Base-by-base conservation (phyloP, 805 yeast genomes). In the Yamadazyma scolyti region DNA sequence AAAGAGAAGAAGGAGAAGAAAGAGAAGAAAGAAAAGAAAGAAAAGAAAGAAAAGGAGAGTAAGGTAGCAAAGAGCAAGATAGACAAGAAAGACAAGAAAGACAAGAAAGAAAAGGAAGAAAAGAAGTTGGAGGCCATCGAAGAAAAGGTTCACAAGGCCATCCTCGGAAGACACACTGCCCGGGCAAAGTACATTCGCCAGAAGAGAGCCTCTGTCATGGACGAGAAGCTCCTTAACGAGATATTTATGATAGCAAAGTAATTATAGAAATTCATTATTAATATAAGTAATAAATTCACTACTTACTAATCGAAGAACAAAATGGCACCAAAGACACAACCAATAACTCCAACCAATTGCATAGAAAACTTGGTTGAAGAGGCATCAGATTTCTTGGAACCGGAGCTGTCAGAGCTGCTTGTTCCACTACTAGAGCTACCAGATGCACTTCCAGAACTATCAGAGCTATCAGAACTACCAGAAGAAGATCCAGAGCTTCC, bases 191-290 rank as follows among this genome's bases (percentile, higher is more conserved):
- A 87, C 81, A 89, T 90, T 33, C 81, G 73, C 43, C 95, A 88
- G 55, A 90, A 90, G 54, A 73, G 93, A 47, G 93, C 95, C 8
- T 90, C 97, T 1, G 87, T 89, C 0, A 75, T 82, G 79, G 97
- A 90, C 53, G 73, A 82, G 2, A 79, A 86, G 54, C 88, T 96
- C 9, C 69, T 90, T 40, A 87, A 85, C 46, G 97, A 90, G 58
- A 90, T 90, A 36, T 85, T 90, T 52, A 90, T 90, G 97, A 75
- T 88, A 27, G 66, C 82, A 16, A 72, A 68, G 40, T 65, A 54
- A 41, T n/a, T n/a, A n/a, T n/a, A n/a, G n/a, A n/a, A n/a, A n/a
- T n/a, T n/a, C n/a, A n/a, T n/a, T n/a, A n/a, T n/a, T n/a, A n/a
- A n/a, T n/a, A n/a, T n/a, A n/a, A n/a, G n/a, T n/a, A n/a, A n/a